These are phyloP conservation scores for Zymoseptoria tritici DNA, from an alignment of 2,329 filamentous ascomycete genomes.

Conservation along the genomic window DNA sequence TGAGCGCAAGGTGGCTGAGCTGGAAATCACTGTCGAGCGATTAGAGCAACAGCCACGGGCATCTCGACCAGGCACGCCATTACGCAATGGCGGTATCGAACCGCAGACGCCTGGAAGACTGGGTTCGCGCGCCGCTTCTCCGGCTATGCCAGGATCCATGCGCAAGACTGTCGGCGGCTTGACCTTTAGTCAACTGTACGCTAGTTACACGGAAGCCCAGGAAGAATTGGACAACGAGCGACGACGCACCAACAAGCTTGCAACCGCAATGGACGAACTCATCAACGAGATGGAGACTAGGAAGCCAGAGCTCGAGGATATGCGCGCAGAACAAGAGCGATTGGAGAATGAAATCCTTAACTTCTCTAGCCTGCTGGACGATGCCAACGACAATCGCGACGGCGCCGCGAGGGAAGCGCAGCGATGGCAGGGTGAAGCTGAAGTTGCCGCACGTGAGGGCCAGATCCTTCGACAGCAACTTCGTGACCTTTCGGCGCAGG, in stretches of 20 bases:
- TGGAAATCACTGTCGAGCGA: conserved; percentile 56
- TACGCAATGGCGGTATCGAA: conserved; percentile 33
- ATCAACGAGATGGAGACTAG: conserved; percentile 77
- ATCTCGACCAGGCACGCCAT: conserved; percentile 45
- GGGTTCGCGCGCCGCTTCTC: conserved; percentile 40
- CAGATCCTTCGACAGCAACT: conserved; percentile 79
- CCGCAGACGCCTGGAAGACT: conserved; percentile 21
- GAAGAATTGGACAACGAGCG: conserved; percentile 66
- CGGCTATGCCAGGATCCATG: conserved; percentile 44
- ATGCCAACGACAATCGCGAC: conserved; percentile 74
- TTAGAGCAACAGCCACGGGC: conserved; percentile 36
- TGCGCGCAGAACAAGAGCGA: conserved; percentile 71
- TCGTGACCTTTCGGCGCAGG: conserved; percentile 79
- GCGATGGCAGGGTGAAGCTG: conserved; percentile 68
- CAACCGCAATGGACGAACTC: conserved; percentile 74
- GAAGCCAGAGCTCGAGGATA: conserved; percentile 79
- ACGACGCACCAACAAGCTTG: conserved; percentile 65
- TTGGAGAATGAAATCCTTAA: conserved; percentile 74
- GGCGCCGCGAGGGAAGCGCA: conserved; percentile 67
- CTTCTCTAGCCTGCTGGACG: conserved; percentile 69
- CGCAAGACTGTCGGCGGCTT: conserved; percentile 46
- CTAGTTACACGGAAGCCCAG: conserved; percentile 58
- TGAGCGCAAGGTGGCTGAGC: conserved; percentile 56
- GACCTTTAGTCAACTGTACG: conserved; percentile 56
- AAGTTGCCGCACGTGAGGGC: conserved; percentile 55